phyloP scores from a whole-genome alignment of 495 filamentous ascomycete species.

The Pseudevernia furfuracea region DNA sequence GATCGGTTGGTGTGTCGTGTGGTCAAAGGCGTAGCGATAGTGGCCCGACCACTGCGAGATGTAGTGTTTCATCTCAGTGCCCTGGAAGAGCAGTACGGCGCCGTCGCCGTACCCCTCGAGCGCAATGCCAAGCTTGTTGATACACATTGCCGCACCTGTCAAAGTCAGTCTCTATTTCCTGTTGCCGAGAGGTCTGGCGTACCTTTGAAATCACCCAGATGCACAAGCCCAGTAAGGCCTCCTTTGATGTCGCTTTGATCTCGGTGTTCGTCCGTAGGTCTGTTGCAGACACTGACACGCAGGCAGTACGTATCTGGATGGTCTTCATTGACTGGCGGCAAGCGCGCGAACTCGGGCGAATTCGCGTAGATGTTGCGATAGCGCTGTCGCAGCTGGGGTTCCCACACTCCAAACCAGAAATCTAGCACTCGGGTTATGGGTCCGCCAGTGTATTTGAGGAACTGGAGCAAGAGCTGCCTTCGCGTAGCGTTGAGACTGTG shows the following conservation, averaged over 20 bases:
- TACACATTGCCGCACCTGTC: neutral
- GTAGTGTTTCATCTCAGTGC: slow-evolving; percentile 4
- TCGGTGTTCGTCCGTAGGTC: neutral
- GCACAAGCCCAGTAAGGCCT: neutral
- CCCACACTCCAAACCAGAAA: slow-evolving; percentile 10
- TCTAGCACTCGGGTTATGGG: slow-evolving; percentile 1
- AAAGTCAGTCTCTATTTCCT: neutral
- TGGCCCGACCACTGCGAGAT: neutral
- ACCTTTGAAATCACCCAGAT: slow-evolving; percentile 10
- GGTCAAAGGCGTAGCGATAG: slow-evolving; percentile 9
- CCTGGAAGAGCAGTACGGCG: neutral
- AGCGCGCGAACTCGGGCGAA: neutral
- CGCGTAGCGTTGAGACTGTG: too few relatives aligned
- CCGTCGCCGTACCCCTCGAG: slow-evolving; percentile 1
- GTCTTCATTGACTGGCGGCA: slow-evolving; percentile 2
- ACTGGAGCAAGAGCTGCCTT: neutral
- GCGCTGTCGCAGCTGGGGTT: neutral
- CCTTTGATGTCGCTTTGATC: neutral
- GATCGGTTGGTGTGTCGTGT: neutral
- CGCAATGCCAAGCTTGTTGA: neutral
- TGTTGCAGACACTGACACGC: neutral
- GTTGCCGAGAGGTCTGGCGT: neutral
- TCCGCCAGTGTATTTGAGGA: neutral
- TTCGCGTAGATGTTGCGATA: neutral
- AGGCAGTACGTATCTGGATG: slow-evolving; percentile 1